Evolutionary conservation across 169 alveolate genomes (phyloP), one percentile per base, ranked within the genome.

Genomic region (Cytauxzoon felis): DNA sequence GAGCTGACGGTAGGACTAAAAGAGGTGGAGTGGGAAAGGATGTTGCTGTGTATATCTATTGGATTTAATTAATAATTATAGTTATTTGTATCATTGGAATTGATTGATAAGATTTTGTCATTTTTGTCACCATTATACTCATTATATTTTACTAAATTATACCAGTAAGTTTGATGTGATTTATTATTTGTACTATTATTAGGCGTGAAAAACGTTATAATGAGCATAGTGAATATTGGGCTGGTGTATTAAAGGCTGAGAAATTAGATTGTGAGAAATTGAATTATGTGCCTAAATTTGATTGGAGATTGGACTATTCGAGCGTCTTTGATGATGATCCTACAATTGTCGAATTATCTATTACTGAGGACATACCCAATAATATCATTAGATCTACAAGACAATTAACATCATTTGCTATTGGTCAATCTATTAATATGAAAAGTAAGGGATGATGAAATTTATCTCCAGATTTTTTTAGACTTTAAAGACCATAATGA

Each of bases 161-260:
- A 52, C 64, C 76, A 68, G 80, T 54, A 67, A 24, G 71, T 1
- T 3, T 26, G n/a, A 8, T 19, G 8, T 18, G 7, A 9, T 0
- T 11, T 11, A 7, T 11, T 1, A 0, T 7, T 34, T 23, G n/a
- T 4, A 0, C 26, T 29, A 23, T 3, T 51, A 23, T 51, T 23
- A 61, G 56, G 56, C 45, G 34, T 24, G 66, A 71, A 33, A 52
- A 60, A 36, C 50, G 32, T 23, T 42, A 60, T 16, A 73, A 73
- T 40, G 26, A 19, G 34, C 59, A 73, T 42, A 73, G 84, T 36
- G 86, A 76, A 41, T 76, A 76, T 76, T 76, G 80, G 80, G 86
- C 81, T 9, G 86, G 86, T 0, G 5, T 76, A n/a, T 41, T 76
- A 21, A 76, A 76, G 58, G 86, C 78, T 1, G 42, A 66, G 16